Evolutionary conservation across 306 rosid species (phyloP).

Genomic region (Acacia melanoxylon): DNA sequence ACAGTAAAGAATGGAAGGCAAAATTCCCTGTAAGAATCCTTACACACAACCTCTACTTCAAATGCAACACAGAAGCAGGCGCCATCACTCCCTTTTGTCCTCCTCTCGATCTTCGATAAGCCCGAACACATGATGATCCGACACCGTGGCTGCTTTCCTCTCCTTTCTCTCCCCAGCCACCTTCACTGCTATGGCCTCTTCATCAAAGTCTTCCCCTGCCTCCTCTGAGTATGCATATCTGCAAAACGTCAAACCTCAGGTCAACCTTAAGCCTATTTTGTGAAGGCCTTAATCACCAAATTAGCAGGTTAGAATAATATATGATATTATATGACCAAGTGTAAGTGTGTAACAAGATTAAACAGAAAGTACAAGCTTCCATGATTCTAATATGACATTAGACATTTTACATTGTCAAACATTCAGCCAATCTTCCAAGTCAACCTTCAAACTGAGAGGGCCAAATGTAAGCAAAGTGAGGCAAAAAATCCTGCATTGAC

Average conservation of each 20-base stretch:
- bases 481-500: not conserved
- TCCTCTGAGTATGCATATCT: conserved; percentile 73
- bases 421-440: not conserved
- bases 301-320: not conserved
- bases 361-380: not conserved
- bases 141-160: conserved; percentile 40
- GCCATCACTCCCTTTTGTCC: conserved; percentile 57
- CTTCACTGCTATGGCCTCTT: conserved; percentile 55
- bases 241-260: conserved; percentile 17
- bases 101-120: conserved; percentile 64
- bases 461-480: not conserved
- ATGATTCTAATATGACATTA: not conserved
- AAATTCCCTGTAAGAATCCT: conserved; percentile 6
- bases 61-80: conserved; percentile 9
- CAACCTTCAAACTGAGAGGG: not conserved
- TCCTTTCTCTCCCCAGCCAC: conserved; percentile 69
- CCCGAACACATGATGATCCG: conserved; percentile 58
- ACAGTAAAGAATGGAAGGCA: conserved; percentile 21
- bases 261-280: not conserved
- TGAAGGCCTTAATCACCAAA: not conserved
- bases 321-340: not conserved
- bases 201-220: conserved; percentile 63
- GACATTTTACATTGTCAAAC: not conserved
- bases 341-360: not conserved
- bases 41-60: not conserved